Base-by-base conservation (phyloP, 2,329 filamentous ascomycete species). In the Lecanicillium sp. region DNA sequence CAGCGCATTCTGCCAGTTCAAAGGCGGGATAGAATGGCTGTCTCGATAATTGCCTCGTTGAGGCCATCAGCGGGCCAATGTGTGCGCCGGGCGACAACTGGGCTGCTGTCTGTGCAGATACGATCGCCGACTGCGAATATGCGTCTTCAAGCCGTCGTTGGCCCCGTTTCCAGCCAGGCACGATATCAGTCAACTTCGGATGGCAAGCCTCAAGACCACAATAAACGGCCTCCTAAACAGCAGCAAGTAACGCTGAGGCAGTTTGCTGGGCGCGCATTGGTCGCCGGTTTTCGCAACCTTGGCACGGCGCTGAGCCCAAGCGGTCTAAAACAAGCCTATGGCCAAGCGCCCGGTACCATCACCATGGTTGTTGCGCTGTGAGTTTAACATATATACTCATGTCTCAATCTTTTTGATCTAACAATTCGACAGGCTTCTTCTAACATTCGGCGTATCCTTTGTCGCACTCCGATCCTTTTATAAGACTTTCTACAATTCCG, bases 401-500 rank as follows among this genome's bases (percentile, higher is more conserved):
- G 11, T 15, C 22, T 25, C 22, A n/a, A n/a, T n/a, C n/a, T n/a
- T n/a, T n/a, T 12, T 14, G 4, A 8, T 17, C 37, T 35, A 12
- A 43, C 36, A 7, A n/a, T 6, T 30, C 6, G 9, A 20, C 13
- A 63, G 59, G 9, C 47, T 61, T 9, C 22, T 55, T 14, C 41
- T 58, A 13, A 54, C 53, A 12, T 45, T 52, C 29, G 45, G 48
- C 29, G 45, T 62, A 38, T 54, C 48, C 37, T 51, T 44, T 32
- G 50, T 61, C 29, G 52, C 57, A 19, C 49, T 60, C 20, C 50
- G 52, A 43, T 55, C 68, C 35, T 77, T 75, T 58, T 70, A 73
- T 45, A 62, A 62, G 46, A 73, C 73, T 47, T 78, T 77, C 54
- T 69, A 76, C 51, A 65, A 69, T 38, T 53, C 61, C 19, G 67